These are phyloP conservation scores for Raphidocelis subcapitata DNA, from an alignment of 139 green algal species.

Conservation along the genomic window DNA sequence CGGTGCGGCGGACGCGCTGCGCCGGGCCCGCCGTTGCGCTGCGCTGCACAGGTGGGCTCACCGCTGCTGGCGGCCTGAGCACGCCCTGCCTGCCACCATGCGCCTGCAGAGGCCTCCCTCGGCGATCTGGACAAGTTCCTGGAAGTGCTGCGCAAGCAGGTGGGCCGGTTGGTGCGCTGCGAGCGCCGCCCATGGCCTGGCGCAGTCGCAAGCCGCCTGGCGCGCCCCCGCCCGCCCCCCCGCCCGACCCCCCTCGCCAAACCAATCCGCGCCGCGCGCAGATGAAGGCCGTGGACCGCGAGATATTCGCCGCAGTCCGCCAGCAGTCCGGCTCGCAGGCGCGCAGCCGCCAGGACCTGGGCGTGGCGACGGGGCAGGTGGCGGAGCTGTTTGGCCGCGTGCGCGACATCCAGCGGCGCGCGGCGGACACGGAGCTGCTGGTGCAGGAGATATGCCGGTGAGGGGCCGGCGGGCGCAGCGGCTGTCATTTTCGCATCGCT, in stretches of 20 bases:
- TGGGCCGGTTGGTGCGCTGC: conserved; percentile 4
- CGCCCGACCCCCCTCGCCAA: background rate
- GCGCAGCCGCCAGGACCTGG: conserved; percentile 70
- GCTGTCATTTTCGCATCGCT: too few species aligned
- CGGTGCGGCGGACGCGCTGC: too few species aligned
- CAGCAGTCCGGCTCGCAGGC: conserved; percentile 49
- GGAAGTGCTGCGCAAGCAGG: conserved; percentile 66
- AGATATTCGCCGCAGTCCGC: conserved; percentile 89
- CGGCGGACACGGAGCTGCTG: conserved; percentile 90
- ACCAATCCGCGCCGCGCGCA: conserved; percentile 28
- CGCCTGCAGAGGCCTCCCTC: conserved; percentile 75
- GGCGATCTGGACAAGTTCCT: conserved; percentile 80
- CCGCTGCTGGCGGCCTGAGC: background rate
- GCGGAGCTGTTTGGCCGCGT: conserved; percentile 81
- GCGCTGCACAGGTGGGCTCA: too few species aligned
- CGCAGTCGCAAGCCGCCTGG: too few species aligned
- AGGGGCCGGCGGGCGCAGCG: too few species aligned
- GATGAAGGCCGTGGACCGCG: conserved; percentile 84
- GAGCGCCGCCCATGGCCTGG: background rate
- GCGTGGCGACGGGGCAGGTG: conserved; percentile 63
- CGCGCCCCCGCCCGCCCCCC: too few species aligned
- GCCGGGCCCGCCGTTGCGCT: too few species aligned
- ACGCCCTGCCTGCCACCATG: background rate
- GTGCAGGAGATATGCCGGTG: conserved; percentile 96
- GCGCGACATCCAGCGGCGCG: conserved; percentile 87